A percentile compares a stretch with the other conserved stretches of the same genome.
Conservation (phyloP, 257 asterid species). For the Salvia rosmarinus region DNA sequence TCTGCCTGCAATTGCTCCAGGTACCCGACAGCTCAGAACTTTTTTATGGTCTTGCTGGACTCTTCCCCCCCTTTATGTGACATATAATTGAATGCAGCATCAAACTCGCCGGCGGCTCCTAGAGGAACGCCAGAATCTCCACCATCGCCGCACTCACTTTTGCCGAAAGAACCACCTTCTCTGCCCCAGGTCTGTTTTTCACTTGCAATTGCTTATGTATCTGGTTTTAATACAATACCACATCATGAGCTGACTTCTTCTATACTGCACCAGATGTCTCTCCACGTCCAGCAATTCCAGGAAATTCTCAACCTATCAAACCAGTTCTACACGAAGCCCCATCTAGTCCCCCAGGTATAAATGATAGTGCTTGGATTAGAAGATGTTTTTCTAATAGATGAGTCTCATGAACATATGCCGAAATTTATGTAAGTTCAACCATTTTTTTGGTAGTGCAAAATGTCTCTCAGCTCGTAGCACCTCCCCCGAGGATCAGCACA, state of each 20-base stretch:
- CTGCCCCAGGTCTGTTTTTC: conserved; percentile 50
- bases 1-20: conserved; percentile 47
- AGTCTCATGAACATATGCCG: conserved; percentile 1
- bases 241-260: conserved; percentile 28
- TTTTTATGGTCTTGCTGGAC: neutral
- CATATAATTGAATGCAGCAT: conserved; percentile 32
- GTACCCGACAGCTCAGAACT: conserved; percentile 39
- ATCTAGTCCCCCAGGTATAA: conserved; percentile 71
- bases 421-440: conserved; percentile 17
- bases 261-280: conserved; percentile 33
- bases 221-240: conserved; percentile 19
- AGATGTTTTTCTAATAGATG: neutral
- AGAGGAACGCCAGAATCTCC: conserved; percentile 39
- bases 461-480: conserved; percentile 50
- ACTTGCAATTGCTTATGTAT: conserved; percentile 23
- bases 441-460: too few relatives aligned
- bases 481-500: conserved; percentile 50
- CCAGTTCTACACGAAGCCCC: conserved; percentile 52
- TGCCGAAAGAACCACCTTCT: conserved; percentile 48
- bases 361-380: conserved; percentile 16
- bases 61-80: neutral
- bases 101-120: conserved; percentile 45
- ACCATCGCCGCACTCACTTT: conserved; percentile 39
- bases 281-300: too few relatives aligned
- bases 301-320: conserved; percentile 40